Percentiles rank a stretch among this genome's conserved stretches.
Conservation (phyloP, 164 flowering plant genomes). For the Tinospora cordifolia region DNA sequence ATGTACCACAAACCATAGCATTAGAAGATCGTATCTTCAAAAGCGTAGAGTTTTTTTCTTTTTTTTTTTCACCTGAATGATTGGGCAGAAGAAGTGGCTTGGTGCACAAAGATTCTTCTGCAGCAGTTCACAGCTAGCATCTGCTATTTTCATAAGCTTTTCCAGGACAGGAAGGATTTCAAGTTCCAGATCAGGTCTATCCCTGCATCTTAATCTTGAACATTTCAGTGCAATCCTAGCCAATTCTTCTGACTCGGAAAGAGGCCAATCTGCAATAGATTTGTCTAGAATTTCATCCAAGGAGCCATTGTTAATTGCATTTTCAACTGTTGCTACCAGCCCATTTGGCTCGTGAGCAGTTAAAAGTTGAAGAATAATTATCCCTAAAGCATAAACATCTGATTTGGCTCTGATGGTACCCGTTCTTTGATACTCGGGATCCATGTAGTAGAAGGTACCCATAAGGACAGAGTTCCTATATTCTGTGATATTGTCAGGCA, state of each 20-base stretch:
- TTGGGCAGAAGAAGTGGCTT: conserved; percentile 73
- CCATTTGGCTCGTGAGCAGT: conserved; percentile 54
- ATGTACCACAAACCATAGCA: not conserved
- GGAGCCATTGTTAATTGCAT: conserved; percentile 36
- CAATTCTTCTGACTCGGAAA: conserved; percentile 51
- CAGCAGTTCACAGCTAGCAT: conserved; percentile 26
- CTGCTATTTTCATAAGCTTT: conserved; percentile 45
- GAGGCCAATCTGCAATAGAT: conserved; percentile 66
- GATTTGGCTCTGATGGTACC: conserved; percentile 84
- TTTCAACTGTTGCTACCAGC: conserved; percentile 38
- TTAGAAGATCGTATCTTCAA: not conserved
- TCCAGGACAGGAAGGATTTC: conserved; percentile 63
- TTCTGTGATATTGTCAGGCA: conserved; percentile 67
- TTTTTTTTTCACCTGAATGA: conserved; percentile 54
- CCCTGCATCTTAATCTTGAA: conserved; percentile 60
- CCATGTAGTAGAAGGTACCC: conserved; percentile 77
- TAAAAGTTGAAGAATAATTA: conserved; percentile 61
- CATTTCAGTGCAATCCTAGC: conserved; percentile 58
- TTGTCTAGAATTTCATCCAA: conserved; percentile 48
- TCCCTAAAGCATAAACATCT: conserved; percentile 72
- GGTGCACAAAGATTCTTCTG: conserved; percentile 35
- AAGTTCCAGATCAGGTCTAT: conserved; percentile 73
- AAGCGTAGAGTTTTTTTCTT: no score
- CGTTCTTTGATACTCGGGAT: conserved; percentile 86
- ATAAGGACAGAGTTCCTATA: conserved; percentile 57